These are phyloP conservation scores for Gypsophila paniculata DNA, from an alignment of 179 eudicot species.

Conservation along the genomic window DNA sequence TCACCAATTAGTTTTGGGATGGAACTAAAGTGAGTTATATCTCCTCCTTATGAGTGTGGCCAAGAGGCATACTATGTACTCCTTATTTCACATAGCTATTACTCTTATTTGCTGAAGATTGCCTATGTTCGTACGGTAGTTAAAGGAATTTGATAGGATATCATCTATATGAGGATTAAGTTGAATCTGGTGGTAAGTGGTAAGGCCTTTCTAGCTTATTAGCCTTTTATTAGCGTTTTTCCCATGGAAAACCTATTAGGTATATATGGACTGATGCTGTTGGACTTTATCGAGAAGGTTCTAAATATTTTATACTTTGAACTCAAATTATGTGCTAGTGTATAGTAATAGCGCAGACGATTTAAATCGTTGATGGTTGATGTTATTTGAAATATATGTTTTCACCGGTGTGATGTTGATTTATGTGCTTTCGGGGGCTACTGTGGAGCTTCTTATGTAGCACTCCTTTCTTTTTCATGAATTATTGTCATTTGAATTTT, in stretches of 20 bases:
- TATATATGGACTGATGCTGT: no score
- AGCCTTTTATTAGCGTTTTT: not conserved
- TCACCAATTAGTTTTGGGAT: no score
- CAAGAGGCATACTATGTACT: no score
- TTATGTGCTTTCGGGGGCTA: conserved; percentile 1
- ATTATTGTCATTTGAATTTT: no score
- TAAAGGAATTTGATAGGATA: not conserved
- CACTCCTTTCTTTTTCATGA: not conserved
- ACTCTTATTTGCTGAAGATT: no score
- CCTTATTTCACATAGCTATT: no score
- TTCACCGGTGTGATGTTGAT: not conserved
- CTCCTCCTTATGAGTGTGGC: no score
- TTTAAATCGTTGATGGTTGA: not conserved
- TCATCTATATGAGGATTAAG: not conserved
- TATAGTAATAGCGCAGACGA: no score
- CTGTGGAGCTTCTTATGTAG: not conserved
- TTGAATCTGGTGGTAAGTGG: not conserved
- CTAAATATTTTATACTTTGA: no score
- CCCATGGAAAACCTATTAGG: no score
- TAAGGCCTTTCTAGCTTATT: not conserved
- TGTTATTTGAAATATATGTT: not conserved
- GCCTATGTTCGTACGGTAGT: no score
- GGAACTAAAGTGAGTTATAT: not conserved
- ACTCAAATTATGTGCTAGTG: not conserved
- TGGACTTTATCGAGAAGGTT: no score